Evolutionary conservation across 805 yeast genomes (phyloP), one percentile per base, ranked within the genome.

Genomic region (Nakazawaea wickerhamii): DNA sequence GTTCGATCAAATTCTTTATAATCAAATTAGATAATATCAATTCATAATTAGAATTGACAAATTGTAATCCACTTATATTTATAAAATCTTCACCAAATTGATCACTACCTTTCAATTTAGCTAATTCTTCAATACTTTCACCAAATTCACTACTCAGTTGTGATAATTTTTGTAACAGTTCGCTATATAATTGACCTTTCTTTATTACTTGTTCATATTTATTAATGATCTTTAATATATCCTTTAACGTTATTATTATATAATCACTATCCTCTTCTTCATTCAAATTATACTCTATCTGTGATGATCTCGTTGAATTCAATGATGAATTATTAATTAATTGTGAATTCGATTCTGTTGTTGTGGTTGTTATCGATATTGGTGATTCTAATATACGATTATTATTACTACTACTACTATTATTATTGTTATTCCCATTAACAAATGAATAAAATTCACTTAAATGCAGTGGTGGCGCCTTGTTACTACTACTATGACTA

Each of bases 21-120:
- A 87, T 58, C 36, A 79, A 61, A 41, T 77, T 65, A 13, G 87
- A 72, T 50, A 88, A 66, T 11, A 88, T 76, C 47, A 79, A 81
- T 47, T 84, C 83, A 55, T 86, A 93, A 56, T 85, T 86, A 0
- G 91, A 79, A 15, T 85, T 73, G 33, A 88, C 67, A 54, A 76
- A 79, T 51, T 85, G 90, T 42, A 88, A 64, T 0, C 95, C 95
- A 32, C 88, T 81, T 2, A 90, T 84, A 38, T 79, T 73, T 50
- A 78, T 62, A 13, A 87, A 58, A 7, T 87, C 87, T 49, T 82
- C 83, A 13, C 77, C 79, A 15, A 81, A 73, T n/a, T 38, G 27
- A 26, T 33, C 37, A 30, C 33, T 20, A 11, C 87, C 87, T 55
- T 79, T 78, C 48, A 78, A 69, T 40, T 73, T 65, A 0, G 88